Base-by-base conservation (phyloP, 176 grass and related monocot species). In the Musa beccarii region DNA sequence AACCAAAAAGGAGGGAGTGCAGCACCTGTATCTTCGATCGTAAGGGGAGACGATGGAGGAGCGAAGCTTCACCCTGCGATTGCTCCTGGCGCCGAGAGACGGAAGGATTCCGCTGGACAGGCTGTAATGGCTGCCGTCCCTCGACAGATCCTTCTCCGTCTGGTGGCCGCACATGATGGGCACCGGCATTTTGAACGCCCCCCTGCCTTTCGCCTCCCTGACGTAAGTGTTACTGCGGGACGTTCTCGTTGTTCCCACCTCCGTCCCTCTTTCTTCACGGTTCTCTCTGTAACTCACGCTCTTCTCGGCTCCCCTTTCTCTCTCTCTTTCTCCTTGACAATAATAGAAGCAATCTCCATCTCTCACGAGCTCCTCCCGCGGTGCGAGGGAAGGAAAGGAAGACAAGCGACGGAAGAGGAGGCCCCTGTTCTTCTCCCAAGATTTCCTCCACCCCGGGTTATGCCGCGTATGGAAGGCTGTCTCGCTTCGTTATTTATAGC, bases 71-170 rank as follows among this genome's bases (percentile, higher is more conserved):
- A 79, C 63, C 55, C 82, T 81, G 29, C 94, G 94, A 80, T 84
- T 85, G 82, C 90, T 93, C 68, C 84, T 24, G 6, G 86, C 94
- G 52, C 94, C 94, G 59, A 98, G 94, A 6, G 94, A 93, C 2
- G 90, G 94, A 24, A 98, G 84, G 75, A 98, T 87, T 28, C 88
- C 94, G 76, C 78, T 93, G 63, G 88, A 92, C 74, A 98, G 80
- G 80, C 90, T 98, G 83, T 98, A 93, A 52, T 98, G 88, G 86
- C 90, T 93, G 50, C 88, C 94, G 28, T 98, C 94, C 13, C 80
- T 86, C 26, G 94, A 98, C 2, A 87, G 75, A 84, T 85, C 82
- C 66, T 76, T 75, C 69, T 86, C 83, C 11, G 50, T 51, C 12
- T 1, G 78, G 17, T 72, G 75, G 54, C 51, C 55, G 71, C 51